These are phyloP conservation scores for Aspergillus luchuensis DNA, from an alignment of 2,329 filamentous ascomycete species.

Conservation along the genomic window DNA sequence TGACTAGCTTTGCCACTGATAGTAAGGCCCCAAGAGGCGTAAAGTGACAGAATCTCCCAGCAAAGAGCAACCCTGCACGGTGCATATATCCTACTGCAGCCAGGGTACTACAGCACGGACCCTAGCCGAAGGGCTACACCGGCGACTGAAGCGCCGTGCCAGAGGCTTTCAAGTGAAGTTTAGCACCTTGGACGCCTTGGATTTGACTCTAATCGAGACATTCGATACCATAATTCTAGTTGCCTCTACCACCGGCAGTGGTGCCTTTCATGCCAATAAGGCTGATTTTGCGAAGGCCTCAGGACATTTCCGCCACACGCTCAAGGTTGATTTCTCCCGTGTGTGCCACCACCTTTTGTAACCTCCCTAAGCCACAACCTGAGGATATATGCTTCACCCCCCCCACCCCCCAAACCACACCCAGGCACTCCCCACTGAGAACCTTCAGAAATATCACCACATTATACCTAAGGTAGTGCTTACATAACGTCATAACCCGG, in stretches of 20 bases:
- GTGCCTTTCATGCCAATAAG: not conserved
- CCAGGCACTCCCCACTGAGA: too few relatives aligned
- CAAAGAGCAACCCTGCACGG: not conserved
- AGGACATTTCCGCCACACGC: not conserved
- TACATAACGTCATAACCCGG: too few relatives aligned
- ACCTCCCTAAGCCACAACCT: too few relatives aligned
- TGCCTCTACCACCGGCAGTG: not conserved
- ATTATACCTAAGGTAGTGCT: too few relatives aligned
- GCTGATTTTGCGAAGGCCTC: not conserved
- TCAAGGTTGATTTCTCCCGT: not conserved
- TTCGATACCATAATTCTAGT: not conserved
- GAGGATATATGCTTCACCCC: too few relatives aligned
- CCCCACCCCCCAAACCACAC: too few relatives aligned
- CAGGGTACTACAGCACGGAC: not conserved
- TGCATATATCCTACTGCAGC: slow-evolving; percentile 5
- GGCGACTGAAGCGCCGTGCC: not conserved
- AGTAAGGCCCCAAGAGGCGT: not conserved
- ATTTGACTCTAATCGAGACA: not conserved
- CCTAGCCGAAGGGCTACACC: not conserved
- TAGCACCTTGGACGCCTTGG: not conserved
- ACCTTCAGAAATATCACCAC: too few relatives aligned
- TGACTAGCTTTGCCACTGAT: not conserved
- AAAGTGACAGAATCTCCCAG: not conserved
- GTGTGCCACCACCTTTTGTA: too few relatives aligned
- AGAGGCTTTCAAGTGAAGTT: not conserved